A percentile compares a stretch with the other conserved stretches of the same genome.
Evolutionary conservation across 371 early-diverging fungal species (phyloP).

Genomic region (Mortierella sp.): DNA sequence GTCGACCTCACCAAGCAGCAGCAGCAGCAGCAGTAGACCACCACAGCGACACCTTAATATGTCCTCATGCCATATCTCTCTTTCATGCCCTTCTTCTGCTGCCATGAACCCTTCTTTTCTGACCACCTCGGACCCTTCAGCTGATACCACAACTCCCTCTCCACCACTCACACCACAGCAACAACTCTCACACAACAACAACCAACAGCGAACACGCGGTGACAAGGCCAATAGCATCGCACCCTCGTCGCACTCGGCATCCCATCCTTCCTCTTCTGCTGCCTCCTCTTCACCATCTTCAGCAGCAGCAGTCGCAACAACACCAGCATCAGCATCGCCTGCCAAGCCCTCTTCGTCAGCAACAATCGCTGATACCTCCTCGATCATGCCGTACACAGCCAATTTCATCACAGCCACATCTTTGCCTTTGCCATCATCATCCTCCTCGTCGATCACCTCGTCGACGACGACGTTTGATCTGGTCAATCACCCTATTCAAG

Average conservation of each 20-base stretch:
- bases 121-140: conserved; percentile 3
- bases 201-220: background rate
- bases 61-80: background rate
- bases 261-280: no score
- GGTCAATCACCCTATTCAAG: conserved; percentile 51
- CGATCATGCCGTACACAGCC: background rate
- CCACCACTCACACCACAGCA: conserved; percentile 33
- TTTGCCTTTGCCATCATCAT: background rate
- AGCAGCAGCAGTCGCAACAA: background rate
- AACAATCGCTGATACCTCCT: background rate
- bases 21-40: no score
- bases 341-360: background rate
- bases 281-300: no score
- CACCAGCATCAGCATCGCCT: conserved; percentile 3
- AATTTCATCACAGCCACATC: conserved; percentile 8
- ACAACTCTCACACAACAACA: background rate
- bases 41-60: background rate
- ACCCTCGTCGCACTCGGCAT: no score
- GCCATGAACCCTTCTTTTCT: conserved; percentile 1
- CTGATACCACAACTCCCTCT: conserved; percentile 16
- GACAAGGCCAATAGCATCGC: background rate
- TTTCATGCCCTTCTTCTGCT: background rate
- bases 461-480: conserved; percentile 17
- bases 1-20: no score
- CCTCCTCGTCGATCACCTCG: background rate